Percentiles rank a stretch among this genome's conserved stretches.
These are phyloP conservation scores for Mycocentrospora acerina DNA, from an alignment of 2,329 filamentous ascomycete genomes.

Conservation along the genomic window DNA sequence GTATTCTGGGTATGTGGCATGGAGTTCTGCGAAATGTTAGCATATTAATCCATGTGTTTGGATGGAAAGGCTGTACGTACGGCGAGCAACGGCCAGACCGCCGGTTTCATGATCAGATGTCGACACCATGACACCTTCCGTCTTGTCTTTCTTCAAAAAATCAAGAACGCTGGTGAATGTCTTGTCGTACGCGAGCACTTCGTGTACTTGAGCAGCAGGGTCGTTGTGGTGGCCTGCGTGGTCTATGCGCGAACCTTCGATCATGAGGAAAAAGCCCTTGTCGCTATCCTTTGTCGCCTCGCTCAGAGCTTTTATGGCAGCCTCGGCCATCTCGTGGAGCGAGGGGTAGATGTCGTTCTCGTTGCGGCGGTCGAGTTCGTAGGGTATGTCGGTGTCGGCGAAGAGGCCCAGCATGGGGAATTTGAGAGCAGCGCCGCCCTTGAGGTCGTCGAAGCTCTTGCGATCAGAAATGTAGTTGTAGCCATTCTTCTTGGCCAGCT, in stretches of 20 bases:
- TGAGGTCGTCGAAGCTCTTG: conserved; percentile 72
- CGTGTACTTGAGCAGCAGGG: conserved; percentile 62
- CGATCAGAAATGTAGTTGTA: conserved; percentile 78
- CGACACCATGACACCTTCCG: conserved; percentile 77
- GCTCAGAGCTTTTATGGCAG: conserved; percentile 76
- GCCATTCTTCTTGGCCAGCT: conserved; percentile 72
- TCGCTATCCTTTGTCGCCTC: conserved; percentile 81
- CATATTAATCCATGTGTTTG: too few species aligned
- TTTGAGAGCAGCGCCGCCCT: conserved; percentile 65
- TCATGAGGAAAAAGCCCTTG: conserved; percentile 97
- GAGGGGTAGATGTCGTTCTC: conserved; percentile 82
- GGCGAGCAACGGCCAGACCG: conserved; percentile 78
- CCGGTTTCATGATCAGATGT: conserved; percentile 98
- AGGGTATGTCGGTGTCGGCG: conserved; percentile 80
- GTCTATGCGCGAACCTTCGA: conserved; percentile 94
- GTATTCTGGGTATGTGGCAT: conserved; percentile 65
- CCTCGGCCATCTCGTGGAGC: conserved; percentile 85
- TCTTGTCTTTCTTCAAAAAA: conserved; percentile 74
- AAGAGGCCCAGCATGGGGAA: conserved; percentile 86
- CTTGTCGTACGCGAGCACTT: conserved; percentile 93
- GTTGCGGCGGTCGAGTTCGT: conserved; percentile 84
- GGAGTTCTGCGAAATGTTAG: conserved; percentile 51
- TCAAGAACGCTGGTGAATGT: conserved; percentile 81
- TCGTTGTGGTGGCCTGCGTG: conserved; percentile 74
- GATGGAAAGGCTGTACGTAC: too few species aligned